Base-by-base conservation (phyloP, 768 basidiomycete species). In the Chalciporus pseudorubinellus region DNA sequence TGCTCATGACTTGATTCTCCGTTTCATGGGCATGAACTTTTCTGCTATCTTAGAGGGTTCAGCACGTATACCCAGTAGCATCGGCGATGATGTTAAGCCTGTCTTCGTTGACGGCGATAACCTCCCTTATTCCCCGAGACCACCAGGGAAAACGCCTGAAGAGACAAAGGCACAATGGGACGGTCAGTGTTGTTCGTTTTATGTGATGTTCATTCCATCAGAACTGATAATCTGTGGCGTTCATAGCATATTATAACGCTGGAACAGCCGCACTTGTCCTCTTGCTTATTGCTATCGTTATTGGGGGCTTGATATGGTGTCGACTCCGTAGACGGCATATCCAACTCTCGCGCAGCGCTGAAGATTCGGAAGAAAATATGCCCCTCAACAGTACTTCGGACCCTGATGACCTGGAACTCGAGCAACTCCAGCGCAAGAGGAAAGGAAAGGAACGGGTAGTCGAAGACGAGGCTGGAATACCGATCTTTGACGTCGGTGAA, bases 1-100 rank as follows among this genome's bases (percentile, higher is more conserved):
- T 18, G 77, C 95, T 4, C 93, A 98, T 67, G 97, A 99, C 69
- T 98, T 98, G 97, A 95, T 99, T 59, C 82, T 97, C 36, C 90
- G 97, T 13, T 99, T 99, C 75, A 92, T 98, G 86, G 87, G 83
- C 45, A 83, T 94, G 53, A 87, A 98, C 73, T 90, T 95, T 60
- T 80, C 86, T 21, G 78, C 83, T 2, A 79, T 98, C 51, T 74
- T 85, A 2, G 92, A 89, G 20, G 85, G 89, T 28, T 85, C 91
- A 0, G 92, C 92, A 3, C 76, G 72, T 46, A 87, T 95, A 50
- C 86, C 92, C 13, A 92, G 88, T 53, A 82, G 80, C 34, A 76
- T 99, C 22, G 97, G 95, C 12, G 75, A 76, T 38, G 73, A 81
- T 29, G 71, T 71, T n/a, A 89, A 93, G 61, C 85, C 89, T 3